phyloP scores from a whole-genome alignment of 176 grass and related monocot species.

The Panicum miliaceum region DNA sequence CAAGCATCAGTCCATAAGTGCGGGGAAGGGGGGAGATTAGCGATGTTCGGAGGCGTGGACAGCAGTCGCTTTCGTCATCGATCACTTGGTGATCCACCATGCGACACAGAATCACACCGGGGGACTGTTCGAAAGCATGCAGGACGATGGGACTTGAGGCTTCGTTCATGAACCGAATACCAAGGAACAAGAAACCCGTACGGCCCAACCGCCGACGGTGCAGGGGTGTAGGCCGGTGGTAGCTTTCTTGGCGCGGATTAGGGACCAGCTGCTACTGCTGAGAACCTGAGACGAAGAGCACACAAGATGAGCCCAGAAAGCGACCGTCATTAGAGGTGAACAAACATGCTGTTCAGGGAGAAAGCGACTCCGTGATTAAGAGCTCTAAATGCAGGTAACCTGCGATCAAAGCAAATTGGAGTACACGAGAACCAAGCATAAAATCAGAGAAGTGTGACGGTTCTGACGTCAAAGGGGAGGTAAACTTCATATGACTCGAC shows the following conservation, averaged over 20 bases:
- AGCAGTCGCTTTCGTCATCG: slow-evolving; percentile 54
- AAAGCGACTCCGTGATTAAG: slow-evolving; percentile 39
- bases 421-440: slow-evolving; percentile 35
- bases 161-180: slow-evolving; percentile 49
- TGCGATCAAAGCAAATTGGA: slow-evolving; percentile 19
- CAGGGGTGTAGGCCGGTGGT: slow-evolving; percentile 35
- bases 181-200: slow-evolving; percentile 41
- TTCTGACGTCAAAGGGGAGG: neutral
- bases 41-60: slow-evolving; percentile 30
- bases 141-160: slow-evolving; percentile 35
- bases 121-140: slow-evolving; percentile 35
- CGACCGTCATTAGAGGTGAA: slow-evolving; percentile 40
- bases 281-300: slow-evolving; percentile 34
- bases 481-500: neutral
- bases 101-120: slow-evolving; percentile 37
- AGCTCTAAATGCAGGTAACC: slow-evolving; percentile 36
- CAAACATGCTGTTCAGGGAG: slow-evolving; percentile 42
- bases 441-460: slow-evolving; percentile 34
- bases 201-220: slow-evolving; percentile 36
- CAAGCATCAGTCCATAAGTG: slow-evolving; percentile 40
- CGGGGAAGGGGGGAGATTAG: slow-evolving; percentile 29
- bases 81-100: slow-evolving; percentile 53
- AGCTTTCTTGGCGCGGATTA: slow-evolving; percentile 52
- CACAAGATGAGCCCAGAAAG: slow-evolving; percentile 42
- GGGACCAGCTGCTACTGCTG: slow-evolving; percentile 43